Evolutionary conservation across 1,139 yeast genomes (phyloP).

Genomic region (Scheffersomyces titani): DNA sequence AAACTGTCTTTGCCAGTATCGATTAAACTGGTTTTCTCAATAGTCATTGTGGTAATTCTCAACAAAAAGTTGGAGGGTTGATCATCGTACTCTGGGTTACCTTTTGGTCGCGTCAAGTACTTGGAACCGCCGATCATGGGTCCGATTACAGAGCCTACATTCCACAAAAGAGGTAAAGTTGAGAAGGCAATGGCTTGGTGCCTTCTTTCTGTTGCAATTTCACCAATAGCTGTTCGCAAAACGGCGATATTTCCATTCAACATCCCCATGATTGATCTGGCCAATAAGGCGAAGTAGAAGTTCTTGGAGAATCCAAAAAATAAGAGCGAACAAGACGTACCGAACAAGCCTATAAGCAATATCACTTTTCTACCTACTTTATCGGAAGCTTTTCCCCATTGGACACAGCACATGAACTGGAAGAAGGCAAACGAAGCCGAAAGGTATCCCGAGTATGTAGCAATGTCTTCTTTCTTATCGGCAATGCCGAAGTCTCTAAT

Average conservation of each 20-base stretch:
- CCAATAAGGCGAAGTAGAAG: conserved; percentile 33
- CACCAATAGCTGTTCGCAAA: conserved; percentile 40
- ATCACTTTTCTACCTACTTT: conserved; percentile 35
- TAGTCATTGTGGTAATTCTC: not conserved
- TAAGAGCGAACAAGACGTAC: conserved; percentile 29
- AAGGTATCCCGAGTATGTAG: conserved; percentile 39
- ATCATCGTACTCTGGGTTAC: conserved; percentile 8
- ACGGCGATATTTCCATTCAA: conserved; percentile 41
- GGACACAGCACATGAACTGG: conserved; percentile 38
- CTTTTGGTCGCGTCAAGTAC: conserved; percentile 33
- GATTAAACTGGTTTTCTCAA: not conserved
- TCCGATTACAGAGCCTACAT: conserved; percentile 27
- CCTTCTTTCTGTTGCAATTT: conserved; percentile 34
- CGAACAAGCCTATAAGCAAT: conserved; percentile 30
- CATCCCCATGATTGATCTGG: conserved; percentile 35
- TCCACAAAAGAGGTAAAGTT: conserved; percentile 36
- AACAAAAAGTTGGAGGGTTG: not conserved
- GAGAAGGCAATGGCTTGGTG: conserved; percentile 42
- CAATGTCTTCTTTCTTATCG: conserved; percentile 33
- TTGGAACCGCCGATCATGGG: conserved; percentile 58
- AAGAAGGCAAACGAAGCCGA: conserved; percentile 40
- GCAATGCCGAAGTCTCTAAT: conserved; percentile 39
- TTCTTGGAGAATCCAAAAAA: conserved; percentile 37
- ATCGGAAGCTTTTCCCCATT: conserved; percentile 38
- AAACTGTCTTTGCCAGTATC: conserved; percentile 2